Evolutionary conservation across 352 stramenopile species (phyloP).

Genomic region (Phytophthora constricta): DNA sequence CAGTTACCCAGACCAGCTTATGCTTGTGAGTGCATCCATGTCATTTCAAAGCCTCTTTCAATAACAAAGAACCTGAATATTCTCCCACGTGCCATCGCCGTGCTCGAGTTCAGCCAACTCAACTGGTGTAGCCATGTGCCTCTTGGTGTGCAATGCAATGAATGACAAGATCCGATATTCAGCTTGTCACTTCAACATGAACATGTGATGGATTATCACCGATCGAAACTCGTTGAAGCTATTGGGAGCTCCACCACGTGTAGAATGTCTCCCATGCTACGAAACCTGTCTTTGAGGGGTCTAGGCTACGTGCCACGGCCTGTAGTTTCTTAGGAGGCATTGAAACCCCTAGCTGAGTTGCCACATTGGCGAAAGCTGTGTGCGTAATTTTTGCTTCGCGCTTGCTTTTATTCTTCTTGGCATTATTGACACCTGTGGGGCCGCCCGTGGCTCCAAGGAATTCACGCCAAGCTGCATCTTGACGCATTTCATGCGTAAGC

Average conservation of each 20-base stretch:
- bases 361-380: conserved; percentile 55
- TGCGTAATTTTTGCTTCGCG: conserved; percentile 46
- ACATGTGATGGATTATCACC: not conserved
- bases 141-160: conserved; percentile 11
- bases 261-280: conserved; percentile 74
- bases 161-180: conserved; percentile 1
- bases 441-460: conserved; percentile 46
- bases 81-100: conserved; percentile 68
- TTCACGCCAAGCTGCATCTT: conserved; percentile 59
- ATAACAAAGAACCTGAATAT: conserved; percentile 53
- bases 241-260: conserved; percentile 70
- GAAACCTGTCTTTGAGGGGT: conserved; percentile 57
- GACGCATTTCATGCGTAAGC: conserved; percentile 67
- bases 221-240: too few relatives aligned
- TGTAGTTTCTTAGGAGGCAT: conserved; percentile 60
- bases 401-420: conserved; percentile 34
- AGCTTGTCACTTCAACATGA: conserved; percentile 11
- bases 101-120: conserved; percentile 47
- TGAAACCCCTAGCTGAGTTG: conserved; percentile 43
- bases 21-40: conserved; percentile 1
- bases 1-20: not conserved
- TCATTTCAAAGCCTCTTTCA: not conserved
- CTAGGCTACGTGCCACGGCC: conserved; percentile 45
- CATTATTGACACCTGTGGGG: not conserved
- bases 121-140: conserved; percentile 38